Base-by-base conservation (phyloP, 2,329 filamentous ascomycete genomes). In the Stylonectria norvegica region DNA sequence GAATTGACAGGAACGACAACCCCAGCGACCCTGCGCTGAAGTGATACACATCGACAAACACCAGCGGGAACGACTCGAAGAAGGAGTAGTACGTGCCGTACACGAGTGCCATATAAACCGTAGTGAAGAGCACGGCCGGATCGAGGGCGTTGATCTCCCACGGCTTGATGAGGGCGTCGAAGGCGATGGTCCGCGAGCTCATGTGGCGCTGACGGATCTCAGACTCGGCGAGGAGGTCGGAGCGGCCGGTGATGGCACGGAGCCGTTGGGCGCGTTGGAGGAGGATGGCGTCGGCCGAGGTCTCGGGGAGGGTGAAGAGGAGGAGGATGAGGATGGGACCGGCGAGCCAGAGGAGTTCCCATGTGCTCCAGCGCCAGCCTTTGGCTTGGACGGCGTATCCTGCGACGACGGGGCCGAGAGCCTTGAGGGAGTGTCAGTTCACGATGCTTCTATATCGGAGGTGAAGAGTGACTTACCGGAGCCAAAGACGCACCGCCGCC, bases 11-110 rank as follows among this genome's bases (percentile, higher is more conserved):
- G 58, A 86, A 86, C 3, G 74, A 71, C 31, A 84, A 60, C 5
- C 83, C 82, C 10, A 72, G 69, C 51, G 85, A 73, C 55, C 76
- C 83, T 4, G 81, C 59, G 14, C 68, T 71, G 59, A 86, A 38
- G 17, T 37, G 43, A 25, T 49, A 49, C n/a, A 37, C 19, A 3
- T 28, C 34, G 6, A 36, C 33, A 28, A 80, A 82, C 3, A 81
- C 72, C 29, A 80, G 67, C 0, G 76, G 72, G 47, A 81, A 81
- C 2, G 77, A 75, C 6, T 76, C 78, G 27, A 84, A 70, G 55
- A 79, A 81, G 5, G 78, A 67, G 50, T 79, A 83, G 3, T 83
- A 69, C 4, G 83, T 65, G 5, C 68, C 70, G 45, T 76, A 76
- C 48, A 67, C 63, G 45, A 71, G 67, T 2, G 64, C 62, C 5